Evolutionary conservation across 1,139 yeast species (phyloP).

Genomic region (Saccharomyces hybrid): DNA sequence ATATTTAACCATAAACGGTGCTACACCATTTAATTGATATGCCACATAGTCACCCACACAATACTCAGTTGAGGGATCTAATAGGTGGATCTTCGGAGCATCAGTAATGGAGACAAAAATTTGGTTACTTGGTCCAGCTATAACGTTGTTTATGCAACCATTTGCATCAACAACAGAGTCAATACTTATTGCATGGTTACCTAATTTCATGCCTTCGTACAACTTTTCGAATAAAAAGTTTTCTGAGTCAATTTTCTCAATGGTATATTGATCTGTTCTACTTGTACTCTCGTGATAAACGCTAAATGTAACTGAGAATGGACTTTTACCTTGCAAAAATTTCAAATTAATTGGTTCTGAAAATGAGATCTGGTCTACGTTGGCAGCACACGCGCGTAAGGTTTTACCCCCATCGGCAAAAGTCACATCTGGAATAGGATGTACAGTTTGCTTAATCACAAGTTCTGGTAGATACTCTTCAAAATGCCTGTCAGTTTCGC

Average conservation of each 20-base stretch:
- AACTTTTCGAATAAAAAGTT: conserved; percentile 34
- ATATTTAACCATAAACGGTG: conserved; percentile 73
- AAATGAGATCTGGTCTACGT: conserved; percentile 31
- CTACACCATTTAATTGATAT: conserved; percentile 65
- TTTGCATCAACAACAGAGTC: conserved; percentile 55
- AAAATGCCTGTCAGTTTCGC: conserved; percentile 37
- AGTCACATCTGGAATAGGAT: conserved; percentile 50
- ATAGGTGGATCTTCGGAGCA: conserved; percentile 56
- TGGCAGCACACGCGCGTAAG: conserved; percentile 52
- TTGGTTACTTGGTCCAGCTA: conserved; percentile 33
- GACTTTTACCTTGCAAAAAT: conserved; percentile 49
- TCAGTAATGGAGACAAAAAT: conserved; percentile 55
- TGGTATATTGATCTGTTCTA: conserved; percentile 35
- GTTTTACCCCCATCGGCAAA: conserved; percentile 44
- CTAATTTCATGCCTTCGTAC: conserved; percentile 41
- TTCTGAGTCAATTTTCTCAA: conserved; percentile 33
- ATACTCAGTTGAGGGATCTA: conserved; percentile 41
- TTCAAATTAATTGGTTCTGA: conserved; percentile 51
- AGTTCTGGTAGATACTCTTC: conserved; percentile 34
- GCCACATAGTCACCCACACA: conserved; percentile 91
- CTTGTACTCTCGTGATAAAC: conserved; percentile 50
- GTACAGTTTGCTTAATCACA: conserved; percentile 51
- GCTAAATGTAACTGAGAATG: conserved; percentile 50
- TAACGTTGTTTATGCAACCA: conserved; percentile 53
- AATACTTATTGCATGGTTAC: conserved; percentile 52